These are phyloP conservation scores for Stephanodiscus triporus DNA, from an alignment of 108 stramenopile genomes.

Conservation along the genomic window DNA sequence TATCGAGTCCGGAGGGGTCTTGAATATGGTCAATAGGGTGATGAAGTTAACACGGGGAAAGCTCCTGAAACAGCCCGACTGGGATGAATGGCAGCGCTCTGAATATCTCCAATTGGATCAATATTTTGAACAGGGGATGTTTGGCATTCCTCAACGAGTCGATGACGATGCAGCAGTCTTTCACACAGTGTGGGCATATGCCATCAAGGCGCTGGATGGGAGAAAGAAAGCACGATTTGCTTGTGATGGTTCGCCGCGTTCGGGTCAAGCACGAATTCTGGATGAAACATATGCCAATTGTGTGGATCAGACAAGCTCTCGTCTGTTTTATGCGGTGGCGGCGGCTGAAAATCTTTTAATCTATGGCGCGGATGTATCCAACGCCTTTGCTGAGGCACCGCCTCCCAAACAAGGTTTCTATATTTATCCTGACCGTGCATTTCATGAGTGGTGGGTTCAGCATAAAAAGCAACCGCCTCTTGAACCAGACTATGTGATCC, in stretches of 20 bases:
- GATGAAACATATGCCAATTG: neutral
- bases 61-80: neutral
- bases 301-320: neutral
- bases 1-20: neutral
- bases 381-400: constrained; percentile 14
- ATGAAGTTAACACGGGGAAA: constrained; percentile 4
- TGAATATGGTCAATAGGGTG: neutral
- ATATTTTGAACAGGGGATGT: constrained; percentile 6
- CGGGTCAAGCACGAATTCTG: neutral
- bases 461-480: neutral
- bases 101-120: constrained; percentile 10
- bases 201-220: neutral
- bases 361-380: constrained; percentile 8
- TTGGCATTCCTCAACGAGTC: neutral
- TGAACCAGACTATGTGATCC: neutral
- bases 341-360: neutral
- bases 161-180: neutral
- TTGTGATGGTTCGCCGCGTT: neutral
- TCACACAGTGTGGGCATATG: constrained; percentile 11
- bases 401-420: constrained; percentile 11
- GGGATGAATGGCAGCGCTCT: constrained; percentile 8
- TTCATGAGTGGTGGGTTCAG: neutral
- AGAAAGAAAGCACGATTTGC: constrained; percentile 11
- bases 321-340: constrained; percentile 7
- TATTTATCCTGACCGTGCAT: neutral